Base-by-base conservation (phyloP, 73 alveolate genomes). In the Breviolum minutum region DNA sequence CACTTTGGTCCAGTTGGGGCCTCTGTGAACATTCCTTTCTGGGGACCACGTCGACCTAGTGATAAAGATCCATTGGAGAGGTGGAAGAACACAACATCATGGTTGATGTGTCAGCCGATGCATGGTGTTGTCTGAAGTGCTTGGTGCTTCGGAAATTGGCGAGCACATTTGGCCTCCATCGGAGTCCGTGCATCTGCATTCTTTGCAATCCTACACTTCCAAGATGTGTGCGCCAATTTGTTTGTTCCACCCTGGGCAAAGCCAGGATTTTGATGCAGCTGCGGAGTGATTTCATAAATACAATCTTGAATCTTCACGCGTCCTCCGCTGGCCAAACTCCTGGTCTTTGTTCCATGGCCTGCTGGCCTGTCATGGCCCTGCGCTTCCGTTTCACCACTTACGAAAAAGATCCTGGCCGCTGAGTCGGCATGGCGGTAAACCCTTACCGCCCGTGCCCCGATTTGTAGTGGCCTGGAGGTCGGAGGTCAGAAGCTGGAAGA, bases 1-100 rank as follows among this genome's bases (percentile, higher is more conserved):
- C 54, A 29, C 88, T 8, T 80, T 80, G 88, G 88, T 80, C 88
- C 88, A 48, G 48, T 80, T 80, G 88, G 88, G 88, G 22, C 88
- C 88, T 40, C 68, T 27, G 88, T 17, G 69, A 77, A 77, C 86
- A n/a, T 48, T 80, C 88, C 88, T 80, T 80, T 80, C 86, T n/a
- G 63, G 14, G 54, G 24, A 30, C 63, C 27, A 22, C 13, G 63
- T 77, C 32, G 83, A 17, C 29, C 1, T 66, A 40, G 88, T 48
- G 88, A 80, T 80, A 80, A 80, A 48, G 88, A 80, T 80, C 88
- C 88, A 40, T 48, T 66, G 54, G 88, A 80, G 88, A 32, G 54
- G 88, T 32, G 88, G 88, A 80, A 80, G 88, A 66, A 80, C 68
- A 77, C 82, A 73, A 40, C 82, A 40, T 40, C 82, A 73, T 73